Evolutionary conservation across 257 asterid species (phyloP), one percentile per base, ranked within the genome.

Genomic region (Solanum rostratum): DNA sequence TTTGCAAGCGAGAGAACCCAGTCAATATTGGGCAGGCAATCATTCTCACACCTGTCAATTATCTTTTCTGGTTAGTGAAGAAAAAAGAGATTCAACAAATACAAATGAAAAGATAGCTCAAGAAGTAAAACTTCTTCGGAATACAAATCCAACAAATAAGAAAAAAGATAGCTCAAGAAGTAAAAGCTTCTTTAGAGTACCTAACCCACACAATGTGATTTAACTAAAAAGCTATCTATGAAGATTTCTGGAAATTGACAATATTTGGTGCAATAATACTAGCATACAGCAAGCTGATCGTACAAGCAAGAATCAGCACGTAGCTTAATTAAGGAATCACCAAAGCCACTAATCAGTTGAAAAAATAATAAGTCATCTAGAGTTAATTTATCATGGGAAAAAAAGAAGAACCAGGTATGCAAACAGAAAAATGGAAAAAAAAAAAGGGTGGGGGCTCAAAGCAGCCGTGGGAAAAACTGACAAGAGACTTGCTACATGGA

Each of bases 1-100:
- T 87, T 92, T 76, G 99, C 99, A 62, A 97, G 99, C 49, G 92
- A 91, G 62, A 97, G 97, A 92, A 97, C 98, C 98, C 98, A 97
- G 60, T 85, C 80, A 85, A 94, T 90, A 87, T 88, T 97, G 76
- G 99, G 99, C 69, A 97, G 99, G 88, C 92, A 85, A 88, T 97
- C 98, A 81, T 95, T 90, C 90, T 95, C 99, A 66, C 97, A 97
- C 94, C 99, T 97, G 93, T 86, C 84, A 90, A 88, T 85, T 41
- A 69, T 68, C 66, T n/a, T 46, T 20, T 62, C 11, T 43, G 83
- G 11, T 76, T 76, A 76, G 82, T 76, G 82, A 76, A 76, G 27
- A 29, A 49, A 74, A 74, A 49, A 7, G 41, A 74, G 81, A 74
- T 46, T 46, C 57, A 76, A 49, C 45, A 49, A 76, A 49, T 53